Percentiles rank a stretch among this genome's conserved stretches.
Conservation (phyloP, 23 red algal species). For the Pyropia haitanensis region DNA sequence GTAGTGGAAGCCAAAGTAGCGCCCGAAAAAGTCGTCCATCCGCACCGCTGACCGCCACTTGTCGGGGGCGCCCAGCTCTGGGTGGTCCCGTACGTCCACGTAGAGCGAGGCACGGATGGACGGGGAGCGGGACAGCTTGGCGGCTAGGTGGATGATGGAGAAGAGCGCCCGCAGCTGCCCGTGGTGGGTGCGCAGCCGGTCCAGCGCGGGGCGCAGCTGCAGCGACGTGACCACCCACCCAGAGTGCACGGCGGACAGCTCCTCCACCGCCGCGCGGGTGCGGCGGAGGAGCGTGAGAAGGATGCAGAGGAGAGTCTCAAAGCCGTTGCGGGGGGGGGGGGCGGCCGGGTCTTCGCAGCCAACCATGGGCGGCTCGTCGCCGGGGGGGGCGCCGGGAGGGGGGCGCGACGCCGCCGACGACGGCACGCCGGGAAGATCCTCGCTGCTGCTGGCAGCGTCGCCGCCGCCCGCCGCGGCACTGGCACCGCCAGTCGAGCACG, state of each 20-base stretch:
- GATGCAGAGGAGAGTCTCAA: conserved; percentile 58
- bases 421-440: conserved; percentile 15
- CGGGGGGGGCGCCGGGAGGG: conserved; percentile 15
- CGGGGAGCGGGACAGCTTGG: conserved; percentile 14
- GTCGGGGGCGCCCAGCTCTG: conserved; percentile 13
- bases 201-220: conserved; percentile 22
- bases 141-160: conserved; percentile 63
- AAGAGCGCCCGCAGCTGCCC: conserved; percentile 73
- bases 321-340: conserved; percentile 45
- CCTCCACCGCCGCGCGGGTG: conserved; percentile 16
- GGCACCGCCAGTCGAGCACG: too few species aligned
- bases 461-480: conserved; percentile 6
- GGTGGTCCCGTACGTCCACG: conserved; percentile 10
- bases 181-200: conserved; percentile 58
- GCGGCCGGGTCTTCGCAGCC: conserved; percentile 18
- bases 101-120: conserved; percentile 30
- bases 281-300: conserved; percentile 43
- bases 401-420: conserved; percentile 10
- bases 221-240: conserved; percentile 19
- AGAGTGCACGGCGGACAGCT: conserved; percentile 14
- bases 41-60: conserved; percentile 50
- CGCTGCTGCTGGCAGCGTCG: background rate
- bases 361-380: conserved; percentile 12
- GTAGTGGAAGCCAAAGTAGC: conserved; percentile 94
- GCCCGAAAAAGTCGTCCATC: conserved; percentile 73